Percentiles rank a stretch among this genome's conserved stretches.
phyloP scores from a whole-genome alignment of 768 basidiomycete genomes.

The Leucogyrophana mollusca region DNA sequence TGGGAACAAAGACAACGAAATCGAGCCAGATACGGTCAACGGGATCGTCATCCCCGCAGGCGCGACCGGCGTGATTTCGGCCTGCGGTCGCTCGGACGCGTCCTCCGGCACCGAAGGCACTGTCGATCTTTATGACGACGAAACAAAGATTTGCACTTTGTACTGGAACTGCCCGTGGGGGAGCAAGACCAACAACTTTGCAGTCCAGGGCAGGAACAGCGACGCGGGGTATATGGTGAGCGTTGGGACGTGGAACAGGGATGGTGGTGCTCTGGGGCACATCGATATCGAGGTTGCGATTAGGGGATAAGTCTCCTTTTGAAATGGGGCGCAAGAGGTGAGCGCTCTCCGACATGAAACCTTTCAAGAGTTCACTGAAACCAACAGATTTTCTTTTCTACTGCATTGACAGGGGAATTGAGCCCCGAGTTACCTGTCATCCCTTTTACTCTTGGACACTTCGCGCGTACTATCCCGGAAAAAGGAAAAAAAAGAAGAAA shows the following conservation, averaged over 20 bases:
- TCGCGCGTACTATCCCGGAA: too few relatives aligned
- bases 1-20: constrained; percentile 3
- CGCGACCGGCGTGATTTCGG: not conserved
- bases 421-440: too few relatives aligned
- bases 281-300: not conserved
- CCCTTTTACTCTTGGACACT: too few relatives aligned
- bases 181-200: constrained; percentile 3
- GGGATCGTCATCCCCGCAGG: not conserved
- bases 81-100: constrained; percentile 7
- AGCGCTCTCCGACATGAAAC: too few relatives aligned
- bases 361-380: too few relatives aligned
- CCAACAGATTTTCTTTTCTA: too few relatives aligned
- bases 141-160: constrained; percentile 5
- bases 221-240: not conserved
- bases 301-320: too few relatives aligned
- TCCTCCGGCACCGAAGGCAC: constrained; percentile 8
- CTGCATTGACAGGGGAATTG: too few relatives aligned
- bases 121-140: constrained; percentile 6
- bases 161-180: constrained; percentile 11
- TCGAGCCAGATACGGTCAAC: constrained; percentile 1
- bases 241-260: not conserved
- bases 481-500: too few relatives aligned
- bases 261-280: not conserved
- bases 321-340: too few relatives aligned
- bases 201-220: too few relatives aligned